These are phyloP conservation scores for Seiridium unicorne DNA, from an alignment of 2,329 filamentous ascomycete genomes.

Conservation along the genomic window DNA sequence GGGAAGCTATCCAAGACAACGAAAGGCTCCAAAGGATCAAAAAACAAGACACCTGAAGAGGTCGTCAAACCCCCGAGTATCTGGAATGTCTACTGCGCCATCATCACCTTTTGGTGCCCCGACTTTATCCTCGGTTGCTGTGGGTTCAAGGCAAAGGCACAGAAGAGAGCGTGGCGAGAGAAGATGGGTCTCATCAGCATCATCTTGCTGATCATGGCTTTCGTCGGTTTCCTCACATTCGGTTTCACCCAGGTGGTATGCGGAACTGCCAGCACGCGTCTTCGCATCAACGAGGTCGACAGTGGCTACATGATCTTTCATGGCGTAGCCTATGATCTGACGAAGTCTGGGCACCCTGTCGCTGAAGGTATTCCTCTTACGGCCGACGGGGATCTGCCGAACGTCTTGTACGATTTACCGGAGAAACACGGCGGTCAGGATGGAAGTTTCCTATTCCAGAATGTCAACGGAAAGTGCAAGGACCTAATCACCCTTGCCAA, in stretches of 20 bases:
- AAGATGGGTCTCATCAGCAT: slow-evolving; percentile 97
- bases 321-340: slow-evolving; percentile 83
- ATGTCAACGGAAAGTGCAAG: slow-evolving; percentile 97
- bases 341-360: slow-evolving; percentile 72
- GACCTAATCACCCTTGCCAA: slow-evolving; percentile 72
- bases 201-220: slow-evolving; percentile 81
- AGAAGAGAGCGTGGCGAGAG: slow-evolving; percentile 92
- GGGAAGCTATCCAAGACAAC: slow-evolving; percentile 54
- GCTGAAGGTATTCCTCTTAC: slow-evolving; percentile 71
- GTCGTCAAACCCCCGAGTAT: slow-evolving; percentile 76
- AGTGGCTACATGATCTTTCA: slow-evolving; percentile 94
- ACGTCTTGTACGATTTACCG: slow-evolving; percentile 84
- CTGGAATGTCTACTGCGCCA: slow-evolving; percentile 94
- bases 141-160: slow-evolving; percentile 79
- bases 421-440: slow-evolving; percentile 84
- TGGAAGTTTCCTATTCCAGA: slow-evolving; percentile 96
- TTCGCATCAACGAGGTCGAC: slow-evolving; percentile 80
- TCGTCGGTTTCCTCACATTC: slow-evolving; percentile 94
- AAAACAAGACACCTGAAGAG: slow-evolving; percentile 55
- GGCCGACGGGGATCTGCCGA: slow-evolving; percentile 53
- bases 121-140: slow-evolving; percentile 82
- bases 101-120: slow-evolving; percentile 93
- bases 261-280: slow-evolving; percentile 65
- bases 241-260: slow-evolving; percentile 92
- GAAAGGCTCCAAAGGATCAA: slow-evolving; percentile 52